Evolutionary conservation across 2,329 filamentous ascomycete species (phyloP).

Genomic region (Neonectria faginata): DNA sequence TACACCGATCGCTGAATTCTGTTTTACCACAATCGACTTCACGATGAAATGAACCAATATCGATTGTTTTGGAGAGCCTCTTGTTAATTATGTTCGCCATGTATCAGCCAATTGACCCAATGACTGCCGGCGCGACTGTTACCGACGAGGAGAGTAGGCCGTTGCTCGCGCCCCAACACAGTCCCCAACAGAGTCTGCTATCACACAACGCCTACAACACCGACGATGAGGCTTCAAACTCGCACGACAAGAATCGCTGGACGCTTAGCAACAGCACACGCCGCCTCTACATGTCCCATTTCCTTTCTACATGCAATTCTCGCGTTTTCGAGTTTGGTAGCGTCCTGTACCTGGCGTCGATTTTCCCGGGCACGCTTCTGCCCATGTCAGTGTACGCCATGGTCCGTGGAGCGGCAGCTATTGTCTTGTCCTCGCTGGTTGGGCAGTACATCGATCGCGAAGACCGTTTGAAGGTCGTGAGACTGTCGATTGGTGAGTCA

Average conservation of each 20-base stretch:
- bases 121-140: slow-evolving; percentile 6
- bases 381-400: slow-evolving; percentile 78
- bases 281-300: slow-evolving; percentile 68
- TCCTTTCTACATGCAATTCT: slow-evolving; percentile 73
- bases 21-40: not conserved
- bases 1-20: not conserved
- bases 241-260: slow-evolving; percentile 15
- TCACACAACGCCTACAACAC: not conserved
- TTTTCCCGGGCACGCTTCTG: slow-evolving; percentile 70
- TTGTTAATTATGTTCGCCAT: slow-evolving; percentile 13
- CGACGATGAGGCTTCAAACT: not conserved
- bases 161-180: slow-evolving; percentile 7
- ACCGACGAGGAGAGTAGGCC: slow-evolving; percentile 11
- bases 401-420: slow-evolving; percentile 66
- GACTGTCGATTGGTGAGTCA: slow-evolving; percentile 58
- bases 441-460: slow-evolving; percentile 69
- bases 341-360: slow-evolving; percentile 67
- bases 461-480: slow-evolving; percentile 62
- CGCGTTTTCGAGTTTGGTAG: slow-evolving; percentile 73
- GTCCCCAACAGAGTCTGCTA: not conserved
- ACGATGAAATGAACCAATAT: not conserved
- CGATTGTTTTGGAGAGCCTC: not conserved
- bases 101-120: slow-evolving; percentile 25
- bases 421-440: slow-evolving; percentile 68
- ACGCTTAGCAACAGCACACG: slow-evolving; percentile 37